Evolutionary conservation across 352 stramenopile genomes (phyloP).

Genomic region (Elongisporangium anandrum): DNA sequence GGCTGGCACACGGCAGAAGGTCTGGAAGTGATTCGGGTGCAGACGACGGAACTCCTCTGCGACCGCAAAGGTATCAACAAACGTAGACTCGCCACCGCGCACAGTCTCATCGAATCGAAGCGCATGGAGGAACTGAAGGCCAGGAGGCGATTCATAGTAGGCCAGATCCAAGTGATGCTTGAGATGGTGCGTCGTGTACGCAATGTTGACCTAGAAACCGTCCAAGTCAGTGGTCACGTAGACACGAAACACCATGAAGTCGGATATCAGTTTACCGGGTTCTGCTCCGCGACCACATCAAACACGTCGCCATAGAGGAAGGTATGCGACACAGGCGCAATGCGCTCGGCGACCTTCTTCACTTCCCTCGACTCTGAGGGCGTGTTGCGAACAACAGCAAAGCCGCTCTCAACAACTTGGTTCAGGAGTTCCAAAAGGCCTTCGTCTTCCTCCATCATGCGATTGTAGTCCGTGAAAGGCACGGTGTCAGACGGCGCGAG

Average conservation of each 20-base stretch:
- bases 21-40: conserved; percentile 68
- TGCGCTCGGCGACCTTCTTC: conserved; percentile 71
- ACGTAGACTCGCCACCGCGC: conserved; percentile 77
- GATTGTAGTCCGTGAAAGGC: conserved; percentile 47
- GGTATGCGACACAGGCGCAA: conserved; percentile 77
- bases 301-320: conserved; percentile 87
- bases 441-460: conserved; percentile 69
- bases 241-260: not conserved
- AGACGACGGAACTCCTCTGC: conserved; percentile 58
- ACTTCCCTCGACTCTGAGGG: conserved; percentile 49
- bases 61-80: conserved; percentile 81
- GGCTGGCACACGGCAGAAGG: conserved; percentile 80
- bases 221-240: not conserved
- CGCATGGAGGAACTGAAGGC: conserved; percentile 94
- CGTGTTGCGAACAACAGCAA: conserved; percentile 73
- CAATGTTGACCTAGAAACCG: conserved; percentile 90
- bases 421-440: conserved; percentile 66
- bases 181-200: conserved; percentile 89
- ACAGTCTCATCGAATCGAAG: conserved; percentile 85
- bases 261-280: conserved; percentile 40
- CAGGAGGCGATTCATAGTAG: conserved; percentile 96
- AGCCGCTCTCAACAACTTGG: conserved; percentile 62
- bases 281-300: conserved; percentile 76
- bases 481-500: conserved; percentile 46
- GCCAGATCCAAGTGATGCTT: conserved; percentile 94